phyloP scores from a whole-genome alignment of 331 rosid species.

The Ulmus americana region DNA sequence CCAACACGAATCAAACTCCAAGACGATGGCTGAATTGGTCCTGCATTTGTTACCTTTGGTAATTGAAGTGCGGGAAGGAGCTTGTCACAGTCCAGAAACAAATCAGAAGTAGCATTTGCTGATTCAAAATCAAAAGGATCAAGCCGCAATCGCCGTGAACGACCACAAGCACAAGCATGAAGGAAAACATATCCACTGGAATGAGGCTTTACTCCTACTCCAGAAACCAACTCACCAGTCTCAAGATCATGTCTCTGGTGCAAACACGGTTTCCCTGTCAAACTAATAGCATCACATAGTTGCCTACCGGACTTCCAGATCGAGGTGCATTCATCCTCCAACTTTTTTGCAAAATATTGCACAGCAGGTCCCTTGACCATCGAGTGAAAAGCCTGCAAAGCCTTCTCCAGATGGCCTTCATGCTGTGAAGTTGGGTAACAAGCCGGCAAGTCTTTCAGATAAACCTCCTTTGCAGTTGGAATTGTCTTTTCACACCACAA shows the following conservation, averaged over 20 bases:
- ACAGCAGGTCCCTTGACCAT: slow-evolving; percentile 84
- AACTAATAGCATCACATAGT: slow-evolving; percentile 83
- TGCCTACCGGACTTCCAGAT: slow-evolving; percentile 92
- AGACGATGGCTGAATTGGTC: slow-evolving; percentile 53
- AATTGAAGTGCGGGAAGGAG: slow-evolving; percentile 67
- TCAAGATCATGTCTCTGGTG: slow-evolving; percentile 71
- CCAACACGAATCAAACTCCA: slow-evolving; percentile 89
- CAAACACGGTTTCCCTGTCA: slow-evolving; percentile 88
- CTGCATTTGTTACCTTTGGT: slow-evolving; percentile 43
- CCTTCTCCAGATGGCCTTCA: slow-evolving; percentile 60
- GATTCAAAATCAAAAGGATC: slow-evolving; percentile 89
- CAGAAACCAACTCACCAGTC: slow-evolving; percentile 29
- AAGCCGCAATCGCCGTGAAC: slow-evolving; percentile 54
- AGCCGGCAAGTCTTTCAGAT: slow-evolving; percentile 73
- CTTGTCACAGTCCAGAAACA: slow-evolving; percentile 74
- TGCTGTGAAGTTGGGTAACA: slow-evolving; percentile 79
- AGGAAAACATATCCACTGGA: slow-evolving; percentile 83
- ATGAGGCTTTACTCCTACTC: slow-evolving; percentile 43
- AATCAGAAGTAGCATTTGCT: slow-evolving; percentile 47
- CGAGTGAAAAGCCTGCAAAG: slow-evolving; percentile 62
- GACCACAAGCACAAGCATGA: slow-evolving; percentile 92
- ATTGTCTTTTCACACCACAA: slow-evolving; percentile 74
- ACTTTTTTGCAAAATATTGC: slow-evolving; percentile 51
- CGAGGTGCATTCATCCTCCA: slow-evolving; percentile 77
- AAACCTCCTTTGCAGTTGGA: slow-evolving; percentile 78